Conservation (phyloP, 140 eudicot species). For the Stevia rebaudiana region DNA sequence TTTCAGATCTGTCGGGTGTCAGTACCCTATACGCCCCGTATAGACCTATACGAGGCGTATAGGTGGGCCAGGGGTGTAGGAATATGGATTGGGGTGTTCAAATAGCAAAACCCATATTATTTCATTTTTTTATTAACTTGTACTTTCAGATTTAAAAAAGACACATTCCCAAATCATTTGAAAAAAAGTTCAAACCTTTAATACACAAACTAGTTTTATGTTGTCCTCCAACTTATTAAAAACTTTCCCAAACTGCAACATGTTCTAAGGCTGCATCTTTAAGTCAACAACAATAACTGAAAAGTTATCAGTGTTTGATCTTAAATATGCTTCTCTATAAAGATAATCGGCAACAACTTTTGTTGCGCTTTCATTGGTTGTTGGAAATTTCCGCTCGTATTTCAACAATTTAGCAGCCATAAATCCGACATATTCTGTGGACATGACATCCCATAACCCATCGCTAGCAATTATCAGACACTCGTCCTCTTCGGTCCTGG, state of each 20-base stretch:
- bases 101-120: too few relatives aligned
- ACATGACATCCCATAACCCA: slow-evolving; percentile 93
- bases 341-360: slow-evolving; percentile 11
- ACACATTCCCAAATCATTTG: background rate
- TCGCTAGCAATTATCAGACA: slow-evolving; percentile 85
- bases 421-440: slow-evolving; percentile 20
- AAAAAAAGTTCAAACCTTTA: background rate
- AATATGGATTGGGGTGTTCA: too few relatives aligned
- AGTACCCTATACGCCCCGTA: too few relatives aligned
- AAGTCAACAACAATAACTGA: slow-evolving; percentile 26
- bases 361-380: background rate
- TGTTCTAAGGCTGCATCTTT: slow-evolving; percentile 1
- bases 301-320: slow-evolving; percentile 18
- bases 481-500: slow-evolving; percentile 87
- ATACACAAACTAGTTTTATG: slow-evolving; percentile 7
- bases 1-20: too few relatives aligned
- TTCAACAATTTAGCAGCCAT: slow-evolving; percentile 19
- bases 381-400: background rate
- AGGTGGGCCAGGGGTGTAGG: too few relatives aligned
- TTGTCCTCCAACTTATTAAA: background rate
- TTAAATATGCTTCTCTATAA: slow-evolving; percentile 11
- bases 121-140: slow-evolving; percentile 1
- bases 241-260: slow-evolving; percentile 3
- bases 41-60: too few relatives aligned
- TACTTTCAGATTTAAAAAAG: slow-evolving; percentile 22